Evolutionary conservation across 805 yeast species (phyloP).

Genomic region (Metschnikowia proteae): DNA sequence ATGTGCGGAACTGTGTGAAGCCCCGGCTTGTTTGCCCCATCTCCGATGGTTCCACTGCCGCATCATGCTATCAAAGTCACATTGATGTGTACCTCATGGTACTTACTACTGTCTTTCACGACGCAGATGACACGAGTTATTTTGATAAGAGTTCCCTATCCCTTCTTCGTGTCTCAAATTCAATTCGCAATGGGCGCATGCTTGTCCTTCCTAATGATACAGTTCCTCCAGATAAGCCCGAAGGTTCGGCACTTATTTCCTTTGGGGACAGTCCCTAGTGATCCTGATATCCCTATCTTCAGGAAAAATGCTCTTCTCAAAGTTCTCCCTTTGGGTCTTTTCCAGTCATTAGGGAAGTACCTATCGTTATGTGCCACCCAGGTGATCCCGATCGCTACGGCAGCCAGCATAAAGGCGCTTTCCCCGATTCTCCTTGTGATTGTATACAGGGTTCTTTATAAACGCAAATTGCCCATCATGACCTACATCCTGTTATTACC

Average conservation of each 20-base stretch:
- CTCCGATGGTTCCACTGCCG: conserved; percentile 1
- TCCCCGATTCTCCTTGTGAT: conserved; percentile 59
- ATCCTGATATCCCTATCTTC: conserved; percentile 21
- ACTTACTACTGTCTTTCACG: conserved; percentile 56
- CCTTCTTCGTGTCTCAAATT: conserved; percentile 60
- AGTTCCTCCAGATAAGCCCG: conserved; percentile 22
- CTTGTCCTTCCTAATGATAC: conserved; percentile 39
- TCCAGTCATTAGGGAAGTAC: conserved; percentile 62
- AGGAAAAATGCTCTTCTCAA: conserved; percentile 36
- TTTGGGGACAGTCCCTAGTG: conserved; percentile 49
- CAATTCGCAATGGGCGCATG: conserved; percentile 54
- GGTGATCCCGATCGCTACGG: conserved; percentile 62
- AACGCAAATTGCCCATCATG: conserved; percentile 45
- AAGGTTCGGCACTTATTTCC: conserved; percentile 42
- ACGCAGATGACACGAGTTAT: conserved; percentile 61
- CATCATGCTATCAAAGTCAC: conserved; percentile 27
- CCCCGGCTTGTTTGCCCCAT: background rate
- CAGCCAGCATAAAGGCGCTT: conserved; percentile 64
- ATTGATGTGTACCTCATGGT: conserved; percentile 54
- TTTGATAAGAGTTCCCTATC: conserved; percentile 52
- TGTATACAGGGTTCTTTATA: conserved; percentile 50
- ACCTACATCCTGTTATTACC: conserved; percentile 54
- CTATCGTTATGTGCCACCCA: conserved; percentile 64
- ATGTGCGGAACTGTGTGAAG: background rate
- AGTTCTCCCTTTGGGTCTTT: conserved; percentile 59